Conservation (phyloP, 805 yeast genomes). For the Candida oleophila region DNA sequence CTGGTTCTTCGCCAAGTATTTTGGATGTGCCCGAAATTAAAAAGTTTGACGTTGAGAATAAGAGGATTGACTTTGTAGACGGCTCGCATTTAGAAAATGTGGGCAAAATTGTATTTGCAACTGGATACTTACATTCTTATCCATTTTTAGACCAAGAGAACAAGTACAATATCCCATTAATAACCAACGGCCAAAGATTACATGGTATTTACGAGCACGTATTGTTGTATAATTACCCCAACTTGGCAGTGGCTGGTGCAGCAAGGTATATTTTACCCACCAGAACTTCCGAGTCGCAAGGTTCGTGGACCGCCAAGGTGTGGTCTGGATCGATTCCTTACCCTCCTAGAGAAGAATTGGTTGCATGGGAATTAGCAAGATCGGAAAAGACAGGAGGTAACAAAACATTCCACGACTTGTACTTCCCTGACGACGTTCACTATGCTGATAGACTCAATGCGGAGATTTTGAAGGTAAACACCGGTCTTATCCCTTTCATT, state of each 20-base stretch:
- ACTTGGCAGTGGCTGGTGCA: conserved; percentile 41
- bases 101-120: conserved; percentile 33
- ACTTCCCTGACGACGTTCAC: conserved; percentile 56
- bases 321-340: conserved; percentile 42
- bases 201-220: conserved; percentile 45
- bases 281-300: conserved; percentile 51
- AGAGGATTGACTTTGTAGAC: conserved; percentile 23
- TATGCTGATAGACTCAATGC: conserved; percentile 46
- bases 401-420: conserved; percentile 37
- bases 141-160: conserved; percentile 32
- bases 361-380: conserved; percentile 27
- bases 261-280: conserved; percentile 50
- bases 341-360: conserved; percentile 39
- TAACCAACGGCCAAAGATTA: conserved; percentile 35
- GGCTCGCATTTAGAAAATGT: conserved; percentile 23
- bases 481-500: conserved; percentile 48
- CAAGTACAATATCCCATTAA: conserved; percentile 15
- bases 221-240: conserved; percentile 46
- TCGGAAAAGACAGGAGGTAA: conserved; percentile 20
- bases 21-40: conserved; percentile 44
- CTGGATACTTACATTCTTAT: conserved; percentile 36
- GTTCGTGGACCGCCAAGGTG: conserved; percentile 40
- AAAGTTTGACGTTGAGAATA: conserved; percentile 30
- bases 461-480: not conserved
- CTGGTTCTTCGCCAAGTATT: conserved; percentile 42